Evolutionary conservation across 148 eudicot genomes (phyloP), one percentile per base, ranked within the genome.

Genomic region (Pouteria glomerata): DNA sequence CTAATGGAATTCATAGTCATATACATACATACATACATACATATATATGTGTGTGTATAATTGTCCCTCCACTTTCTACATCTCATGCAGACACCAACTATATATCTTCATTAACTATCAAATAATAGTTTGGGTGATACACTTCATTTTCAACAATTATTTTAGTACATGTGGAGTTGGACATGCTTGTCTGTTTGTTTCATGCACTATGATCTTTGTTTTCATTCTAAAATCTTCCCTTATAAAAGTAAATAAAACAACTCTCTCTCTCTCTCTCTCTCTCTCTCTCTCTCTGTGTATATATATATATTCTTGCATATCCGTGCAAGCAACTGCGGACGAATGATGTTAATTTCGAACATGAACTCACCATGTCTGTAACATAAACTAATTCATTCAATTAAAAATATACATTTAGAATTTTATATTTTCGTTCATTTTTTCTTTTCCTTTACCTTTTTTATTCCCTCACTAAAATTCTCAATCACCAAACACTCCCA

Each of bases 1-100:
- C 8, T 83, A 76, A 76, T 87, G 88, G 90, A 76, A 72, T 76
- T 76, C 71, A 63, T 69, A 30, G 81, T 82, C 90, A 77, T 77
- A 39, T 39, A 39, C 0, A 39, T 39, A 39, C 10, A 39, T 39
- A 39, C n/a, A n/a, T n/a, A n/a, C n/a, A n/a, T 39, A 39, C 10
- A 39, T 39, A 39, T 39, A 39, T 39, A 39, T 39, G 44, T 39
- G 44, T 10, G 44, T 10, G 44, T 5, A 4, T 39, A 79, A 84
- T 60, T 75, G 85, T 68, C 37, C 65, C 73, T 71, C 85, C 84
- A 75, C 85, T 80, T 55, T 2, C 61, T 55, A 39, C 67, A 33
- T 58, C 12, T n/a, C n/a, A n/a, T n/a, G n/a, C n/a, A n/a, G n/a
- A n/a, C n/a, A n/a, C n/a, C n/a, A n/a, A n/a, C n/a, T n/a, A n/a